Evolutionary conservation across 306 rosid species (phyloP), one percentile per base, ranked within the genome.

Genomic region (Arachis stenosperma): DNA sequence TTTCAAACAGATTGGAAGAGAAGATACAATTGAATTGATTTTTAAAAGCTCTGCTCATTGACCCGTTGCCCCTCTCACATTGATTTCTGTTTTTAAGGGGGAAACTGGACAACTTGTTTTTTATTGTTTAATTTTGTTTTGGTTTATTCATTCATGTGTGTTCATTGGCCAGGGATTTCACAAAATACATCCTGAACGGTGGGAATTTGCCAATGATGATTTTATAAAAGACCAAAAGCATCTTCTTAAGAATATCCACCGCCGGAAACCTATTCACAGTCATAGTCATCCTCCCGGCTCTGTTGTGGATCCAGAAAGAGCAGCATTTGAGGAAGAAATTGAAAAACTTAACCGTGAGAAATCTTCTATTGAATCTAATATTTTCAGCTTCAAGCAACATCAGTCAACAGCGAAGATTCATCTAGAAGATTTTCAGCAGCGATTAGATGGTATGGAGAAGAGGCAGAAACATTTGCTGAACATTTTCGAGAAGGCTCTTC

Each of bases 181-280:
- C 8, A 95, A 95, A 90, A 84, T 82, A 66, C 96, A 95, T 82
- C 87, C 98, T 73, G 98, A 91, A 82, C 85, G 78, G 61, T 95
- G 99, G 99, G 98, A 91, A 74, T 95, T 95, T 83, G 89, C 87
- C n/a, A 95, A 95, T 82, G 99, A 95, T 52, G 99, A 88, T 1
- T 95, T 95, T 59, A 46, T 87, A 41, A 92, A 91, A 88, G 99
- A 87, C 78, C 89, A 91, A 78, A 91, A 95, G 84, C 89, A 95
- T 82, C 96, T 90, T 56, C 99, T 95, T 70, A 91, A 91, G 78
- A 86, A 90, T 75, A 95, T 95, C 81, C 90, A 95, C 81, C 96
- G 99, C 40, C 84, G 98, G 82, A 95, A 95, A 83, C 99, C 99
- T 50, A 90, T 95, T 61, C 99, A 95, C 81, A 95, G 99, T 81